These are phyloP conservation scores for Lactarius indigo DNA, from an alignment of 768 basidiomycete genomes.

Conservation along the genomic window DNA sequence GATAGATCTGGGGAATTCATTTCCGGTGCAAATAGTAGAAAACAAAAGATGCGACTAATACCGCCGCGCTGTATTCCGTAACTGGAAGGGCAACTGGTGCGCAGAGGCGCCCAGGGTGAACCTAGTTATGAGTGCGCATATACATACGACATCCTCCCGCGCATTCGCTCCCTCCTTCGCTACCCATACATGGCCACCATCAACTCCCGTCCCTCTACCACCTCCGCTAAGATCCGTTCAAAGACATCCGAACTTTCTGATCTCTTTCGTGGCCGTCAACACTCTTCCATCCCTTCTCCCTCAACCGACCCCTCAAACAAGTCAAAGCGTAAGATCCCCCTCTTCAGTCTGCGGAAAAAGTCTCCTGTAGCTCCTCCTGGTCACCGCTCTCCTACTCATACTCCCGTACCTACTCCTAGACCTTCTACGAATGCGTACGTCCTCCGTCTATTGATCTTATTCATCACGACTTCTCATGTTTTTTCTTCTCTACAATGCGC, in stretches of 20 bases:
- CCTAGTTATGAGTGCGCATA: slow-evolving; percentile 6
- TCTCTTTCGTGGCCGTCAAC: slow-evolving; percentile 22
- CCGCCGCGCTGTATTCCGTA: slow-evolving; percentile 8
- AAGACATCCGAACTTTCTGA: slow-evolving; percentile 25
- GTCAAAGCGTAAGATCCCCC: slow-evolving; percentile 23
- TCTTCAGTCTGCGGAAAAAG: slow-evolving; percentile 25
- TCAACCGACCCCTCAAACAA: slow-evolving; percentile 6
- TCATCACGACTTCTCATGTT: neutral
- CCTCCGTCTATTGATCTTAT: neutral
- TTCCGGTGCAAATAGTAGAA: slow-evolving; percentile 10
- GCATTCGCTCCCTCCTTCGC: neutral
- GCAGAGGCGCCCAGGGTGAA: neutral
- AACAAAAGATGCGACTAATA: slow-evolving; percentile 11
- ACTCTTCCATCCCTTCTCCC: slow-evolving; percentile 5
- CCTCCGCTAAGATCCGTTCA: slow-evolving; percentile 19
- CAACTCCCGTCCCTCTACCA: slow-evolving; percentile 15
- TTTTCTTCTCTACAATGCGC: neutral
- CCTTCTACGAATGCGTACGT: slow-evolving; percentile 14
- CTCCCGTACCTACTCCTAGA: slow-evolving; percentile 1
- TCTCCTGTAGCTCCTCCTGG: slow-evolving; percentile 4
- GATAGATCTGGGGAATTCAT: slow-evolving; percentile 8
- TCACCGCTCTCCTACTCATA: neutral
- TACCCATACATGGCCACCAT: slow-evolving; percentile 9
- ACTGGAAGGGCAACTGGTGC: neutral
- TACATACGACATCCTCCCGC: slow-evolving; percentile 10